Evolutionary conservation across 31 red algal genomes (phyloP).

Genomic region (Pterothamnion heteromorphum): DNA sequence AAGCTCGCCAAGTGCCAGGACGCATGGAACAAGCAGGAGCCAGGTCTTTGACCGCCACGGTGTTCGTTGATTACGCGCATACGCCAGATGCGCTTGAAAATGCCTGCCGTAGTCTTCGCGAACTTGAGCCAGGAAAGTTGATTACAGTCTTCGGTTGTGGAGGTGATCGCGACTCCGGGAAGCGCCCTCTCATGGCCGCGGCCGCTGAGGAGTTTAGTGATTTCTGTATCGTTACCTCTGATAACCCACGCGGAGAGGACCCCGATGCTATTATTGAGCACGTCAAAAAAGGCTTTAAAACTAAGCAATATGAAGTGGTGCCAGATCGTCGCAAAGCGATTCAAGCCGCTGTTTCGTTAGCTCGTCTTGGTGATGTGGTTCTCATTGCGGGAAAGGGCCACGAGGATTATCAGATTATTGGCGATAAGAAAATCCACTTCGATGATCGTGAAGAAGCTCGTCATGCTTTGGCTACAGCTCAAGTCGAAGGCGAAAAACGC

Average conservation of each 20-base stretch:
- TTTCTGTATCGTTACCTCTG: slow-evolving; percentile 10
- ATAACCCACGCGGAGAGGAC: slow-evolving; percentile 29
- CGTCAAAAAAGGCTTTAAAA: not conserved
- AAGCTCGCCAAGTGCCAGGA: not conserved
- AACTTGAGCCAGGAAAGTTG: not conserved
- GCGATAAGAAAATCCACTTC: not conserved
- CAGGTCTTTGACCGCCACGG: not conserved
- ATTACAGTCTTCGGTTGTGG: slow-evolving; percentile 38
- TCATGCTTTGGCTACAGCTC: not conserved
- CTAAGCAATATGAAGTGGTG: not conserved
- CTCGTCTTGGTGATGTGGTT: not conserved
- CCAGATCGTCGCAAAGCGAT: slow-evolving; percentile 24
- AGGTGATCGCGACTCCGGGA: not conserved
- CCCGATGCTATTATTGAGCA: not conserved
- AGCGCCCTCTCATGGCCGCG: not conserved
- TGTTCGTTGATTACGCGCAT: slow-evolving; percentile 38
- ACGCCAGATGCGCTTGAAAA: slow-evolving; percentile 24
- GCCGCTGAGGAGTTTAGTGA: not conserved
- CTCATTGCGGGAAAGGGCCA: slow-evolving; percentile 42
- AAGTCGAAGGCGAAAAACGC: not conserved
- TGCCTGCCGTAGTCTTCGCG: not conserved
- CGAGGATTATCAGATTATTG: slow-evolving; percentile 24
- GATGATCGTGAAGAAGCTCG: slow-evolving; percentile 30
- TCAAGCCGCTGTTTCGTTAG: not conserved
- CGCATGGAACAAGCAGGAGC: not conserved